A percentile compares a stretch with the other conserved stretches of the same genome.
These are phyloP conservation scores for Schoenoplectus tabernaemontani DNA, from an alignment of 202 grass and related monocot species.

Conservation along the genomic window DNA sequence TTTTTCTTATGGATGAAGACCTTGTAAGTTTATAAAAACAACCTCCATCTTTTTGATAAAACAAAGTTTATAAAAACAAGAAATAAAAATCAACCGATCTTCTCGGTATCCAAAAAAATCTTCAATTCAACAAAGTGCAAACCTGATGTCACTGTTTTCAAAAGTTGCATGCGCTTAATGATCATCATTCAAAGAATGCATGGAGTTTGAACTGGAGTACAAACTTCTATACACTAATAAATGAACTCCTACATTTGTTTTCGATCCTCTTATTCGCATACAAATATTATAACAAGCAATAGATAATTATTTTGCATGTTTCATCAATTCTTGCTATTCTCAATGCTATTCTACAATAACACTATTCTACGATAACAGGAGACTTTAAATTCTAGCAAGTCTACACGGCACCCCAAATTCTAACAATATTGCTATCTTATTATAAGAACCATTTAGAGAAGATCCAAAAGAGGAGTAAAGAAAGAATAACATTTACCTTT, in stretches of 20 bases:
- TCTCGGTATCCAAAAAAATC: not conserved
- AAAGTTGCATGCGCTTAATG: constrained; percentile 4
- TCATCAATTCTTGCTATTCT: not conserved
- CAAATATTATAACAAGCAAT: not conserved
- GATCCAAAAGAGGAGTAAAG: not conserved
- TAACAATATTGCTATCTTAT: not conserved
- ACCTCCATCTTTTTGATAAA: no score
- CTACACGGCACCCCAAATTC: not conserved
- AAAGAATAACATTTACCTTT: constrained; percentile 36
- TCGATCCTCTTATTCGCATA: constrained; percentile 1
- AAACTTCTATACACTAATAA: not conserved
- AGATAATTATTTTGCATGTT: not conserved
- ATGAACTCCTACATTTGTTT: not conserved
- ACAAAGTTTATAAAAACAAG: not conserved
- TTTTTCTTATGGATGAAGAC: not conserved
- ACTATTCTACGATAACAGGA: no score
- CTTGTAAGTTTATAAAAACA: no score
- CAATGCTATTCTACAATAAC: not conserved
- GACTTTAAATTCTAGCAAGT: not conserved
- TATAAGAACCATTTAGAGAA: not conserved
- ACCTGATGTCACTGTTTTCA: not conserved
- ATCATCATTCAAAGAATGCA: not conserved
- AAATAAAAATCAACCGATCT: not conserved
- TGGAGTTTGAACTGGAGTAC: not conserved
- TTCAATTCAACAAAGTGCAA: not conserved